Evolutionary conservation across 352 stramenopile species (phyloP).

Genomic region (Phytophthora pisi): DNA sequence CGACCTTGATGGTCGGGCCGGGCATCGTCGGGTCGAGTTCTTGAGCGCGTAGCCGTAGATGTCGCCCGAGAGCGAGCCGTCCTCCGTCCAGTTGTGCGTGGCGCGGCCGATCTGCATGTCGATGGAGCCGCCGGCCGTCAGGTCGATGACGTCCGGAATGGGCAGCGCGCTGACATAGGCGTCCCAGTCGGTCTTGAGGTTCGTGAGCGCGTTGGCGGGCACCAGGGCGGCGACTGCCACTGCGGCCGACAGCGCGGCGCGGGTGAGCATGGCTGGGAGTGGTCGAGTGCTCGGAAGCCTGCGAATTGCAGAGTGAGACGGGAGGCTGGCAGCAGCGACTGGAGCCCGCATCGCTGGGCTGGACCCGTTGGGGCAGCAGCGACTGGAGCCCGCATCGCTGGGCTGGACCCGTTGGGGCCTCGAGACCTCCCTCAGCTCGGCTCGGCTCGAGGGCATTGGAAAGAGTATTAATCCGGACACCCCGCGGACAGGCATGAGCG

Average conservation of each 20-base stretch:
- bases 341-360: neutral
- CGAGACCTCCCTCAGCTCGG: neutral
- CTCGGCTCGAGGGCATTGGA: slow-evolving; percentile 3
- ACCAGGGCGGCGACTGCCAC: slow-evolving; percentile 18
- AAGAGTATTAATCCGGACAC: slow-evolving; percentile 18
- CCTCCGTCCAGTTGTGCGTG: slow-evolving; percentile 44
- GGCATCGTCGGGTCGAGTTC: slow-evolving; percentile 43
- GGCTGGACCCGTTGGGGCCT: too few relatives aligned
- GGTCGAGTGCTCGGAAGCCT: slow-evolving; percentile 20
- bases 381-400: slow-evolving; percentile 4
- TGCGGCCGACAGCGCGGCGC: slow-evolving; percentile 17
- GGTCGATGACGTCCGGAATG: slow-evolving; percentile 54
- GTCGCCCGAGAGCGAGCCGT: slow-evolving; percentile 32
- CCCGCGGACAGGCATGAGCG: slow-evolving; percentile 12
- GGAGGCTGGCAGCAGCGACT: slow-evolving; percentile 7
- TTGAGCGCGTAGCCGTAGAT: slow-evolving; percentile 51
- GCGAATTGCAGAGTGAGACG: slow-evolving; percentile 34
- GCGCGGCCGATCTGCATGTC: slow-evolving; percentile 51
- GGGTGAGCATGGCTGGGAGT: slow-evolving; percentile 21
- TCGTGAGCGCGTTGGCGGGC: slow-evolving; percentile 23
- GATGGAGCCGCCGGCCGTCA: slow-evolving; percentile 38
- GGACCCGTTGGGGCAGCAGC: neutral
- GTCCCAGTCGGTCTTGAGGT: slow-evolving; percentile 53
- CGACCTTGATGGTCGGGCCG: slow-evolving; percentile 46
- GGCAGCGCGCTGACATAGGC: slow-evolving; percentile 43